Percentiles rank a stretch among this genome's conserved stretches.
Evolutionary conservation across 352 stramenopile genomes (phyloP).

Genomic region (Globisporangium lucens): DNA sequence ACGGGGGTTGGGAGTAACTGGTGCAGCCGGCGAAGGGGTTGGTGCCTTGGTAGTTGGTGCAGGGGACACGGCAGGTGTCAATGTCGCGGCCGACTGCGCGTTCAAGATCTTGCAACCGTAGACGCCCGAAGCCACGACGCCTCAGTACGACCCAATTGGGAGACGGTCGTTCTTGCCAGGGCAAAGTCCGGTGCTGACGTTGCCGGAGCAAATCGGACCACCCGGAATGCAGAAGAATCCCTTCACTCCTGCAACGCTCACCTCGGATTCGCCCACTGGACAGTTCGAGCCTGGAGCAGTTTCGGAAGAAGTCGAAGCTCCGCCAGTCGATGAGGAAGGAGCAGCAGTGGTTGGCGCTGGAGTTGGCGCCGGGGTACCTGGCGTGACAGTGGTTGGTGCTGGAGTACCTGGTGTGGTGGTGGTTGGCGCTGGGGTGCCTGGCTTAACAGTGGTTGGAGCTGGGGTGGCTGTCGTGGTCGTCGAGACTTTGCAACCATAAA

Average conservation of each 20-base stretch:
- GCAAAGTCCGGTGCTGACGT: constrained; percentile 11
- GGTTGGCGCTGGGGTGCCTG: not conserved
- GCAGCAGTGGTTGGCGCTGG: not conserved
- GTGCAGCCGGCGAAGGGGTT: not conserved
- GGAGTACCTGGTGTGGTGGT: not conserved
- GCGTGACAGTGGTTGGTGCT: not conserved
- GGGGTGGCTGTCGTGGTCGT: not conserved
- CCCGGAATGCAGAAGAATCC: constrained; percentile 17
- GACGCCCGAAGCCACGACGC: constrained; percentile 17
- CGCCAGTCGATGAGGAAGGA: not conserved
- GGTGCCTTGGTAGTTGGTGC: constrained; percentile 5
- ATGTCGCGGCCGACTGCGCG: not conserved
- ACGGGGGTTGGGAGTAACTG: not conserved
- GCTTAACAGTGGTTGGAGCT: not conserved
- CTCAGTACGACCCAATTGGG: constrained; percentile 20
- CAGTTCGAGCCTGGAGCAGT: constrained; percentile 4
- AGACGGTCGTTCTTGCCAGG: constrained; percentile 11
- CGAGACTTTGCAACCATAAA: not conserved
- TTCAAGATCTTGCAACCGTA: constrained; percentile 21
- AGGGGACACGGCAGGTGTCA: not conserved
- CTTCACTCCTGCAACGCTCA: constrained; percentile 14
- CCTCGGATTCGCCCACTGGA: not conserved
- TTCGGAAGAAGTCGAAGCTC: not conserved
- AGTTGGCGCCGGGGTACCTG: not conserved
- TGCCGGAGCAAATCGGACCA: constrained; percentile 13